Conservation (phyloP, 169 alveolate genomes). For the Eimeria brunetti region DNA sequence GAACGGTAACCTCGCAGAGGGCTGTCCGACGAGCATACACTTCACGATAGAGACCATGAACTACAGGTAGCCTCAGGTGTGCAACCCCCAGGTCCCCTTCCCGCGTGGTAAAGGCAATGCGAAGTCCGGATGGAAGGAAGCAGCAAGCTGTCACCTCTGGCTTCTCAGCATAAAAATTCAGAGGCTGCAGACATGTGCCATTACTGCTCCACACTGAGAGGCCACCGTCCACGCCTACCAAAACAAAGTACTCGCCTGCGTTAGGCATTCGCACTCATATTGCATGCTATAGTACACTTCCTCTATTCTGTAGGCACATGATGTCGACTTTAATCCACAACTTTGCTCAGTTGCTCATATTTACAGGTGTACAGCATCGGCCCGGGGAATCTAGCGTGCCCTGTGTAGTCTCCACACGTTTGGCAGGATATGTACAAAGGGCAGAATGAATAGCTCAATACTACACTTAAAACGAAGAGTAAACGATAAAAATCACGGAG, state of each 20-base stretch:
- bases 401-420: background rate
- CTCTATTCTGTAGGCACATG: background rate
- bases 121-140: slow-evolving; percentile 65
- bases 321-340: background rate
- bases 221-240: slow-evolving; percentile 86
- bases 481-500: background rate
- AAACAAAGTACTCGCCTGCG: slow-evolving; percentile 86
- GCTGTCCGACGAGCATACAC: slow-evolving; percentile 83
- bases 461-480: no score
- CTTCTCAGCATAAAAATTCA: slow-evolving; percentile 85
- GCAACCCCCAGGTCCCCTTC: slow-evolving; percentile 89
- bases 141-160: slow-evolving; percentile 86
- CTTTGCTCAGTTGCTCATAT: background rate
- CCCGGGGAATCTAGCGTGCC: background rate
- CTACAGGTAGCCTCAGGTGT: slow-evolving; percentile 87
- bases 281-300: background rate
- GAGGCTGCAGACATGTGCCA: slow-evolving; percentile 91
- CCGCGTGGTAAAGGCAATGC: slow-evolving; percentile 86
- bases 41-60: slow-evolving; percentile 93
- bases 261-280: background rate
- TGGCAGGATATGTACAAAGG: no score
- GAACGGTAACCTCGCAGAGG: slow-evolving; percentile 53
- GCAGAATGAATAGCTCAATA: background rate
- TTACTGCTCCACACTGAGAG: slow-evolving; percentile 90
- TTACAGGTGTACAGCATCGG: background rate